Conservation (phyloP, 2,329 filamentous ascomycete genomes). For the Pestalotiopsis sp. region DNA sequence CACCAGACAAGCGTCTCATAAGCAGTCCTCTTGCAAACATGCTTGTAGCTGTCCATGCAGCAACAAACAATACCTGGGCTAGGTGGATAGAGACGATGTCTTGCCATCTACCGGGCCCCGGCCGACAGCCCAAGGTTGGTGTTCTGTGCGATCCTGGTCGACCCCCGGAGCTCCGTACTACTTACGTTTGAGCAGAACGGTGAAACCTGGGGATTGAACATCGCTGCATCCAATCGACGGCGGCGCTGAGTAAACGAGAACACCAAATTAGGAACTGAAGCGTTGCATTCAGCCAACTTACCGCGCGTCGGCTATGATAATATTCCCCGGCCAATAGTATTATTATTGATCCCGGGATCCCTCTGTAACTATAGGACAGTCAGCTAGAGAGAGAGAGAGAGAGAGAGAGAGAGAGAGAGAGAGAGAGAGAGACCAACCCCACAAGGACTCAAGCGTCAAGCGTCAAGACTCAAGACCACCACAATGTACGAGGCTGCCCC, state of each 20-base stretch:
- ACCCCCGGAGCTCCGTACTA: background rate
- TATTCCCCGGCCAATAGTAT: constrained; percentile 2
- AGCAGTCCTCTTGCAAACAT: background rate
- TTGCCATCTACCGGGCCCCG: background rate
- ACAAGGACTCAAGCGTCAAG: background rate
- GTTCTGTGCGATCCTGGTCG: background rate
- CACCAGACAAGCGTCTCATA: too few relatives aligned
- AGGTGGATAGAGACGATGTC: background rate
- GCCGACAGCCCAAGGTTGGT: background rate
- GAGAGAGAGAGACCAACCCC: background rate
- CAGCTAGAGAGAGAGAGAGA: background rate
- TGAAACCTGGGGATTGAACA: constrained; percentile 8
- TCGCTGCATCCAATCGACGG: background rate
- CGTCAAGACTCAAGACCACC: background rate
- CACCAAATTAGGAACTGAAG: constrained; percentile 7
- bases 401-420: background rate
- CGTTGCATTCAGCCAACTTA: constrained; percentile 4
- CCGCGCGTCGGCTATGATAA: constrained; percentile 1
- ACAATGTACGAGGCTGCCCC: background rate
- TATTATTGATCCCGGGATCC: background rate
- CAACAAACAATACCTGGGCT: background rate
- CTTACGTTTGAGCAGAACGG: background rate
- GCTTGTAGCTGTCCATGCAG: background rate
- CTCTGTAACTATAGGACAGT: background rate
- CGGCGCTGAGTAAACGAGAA: constrained; percentile 1